Evolutionary conservation across 176 grass and related monocot species (phyloP), one percentile per base, ranked within the genome.

Genomic region (Paspalum notatum): DNA sequence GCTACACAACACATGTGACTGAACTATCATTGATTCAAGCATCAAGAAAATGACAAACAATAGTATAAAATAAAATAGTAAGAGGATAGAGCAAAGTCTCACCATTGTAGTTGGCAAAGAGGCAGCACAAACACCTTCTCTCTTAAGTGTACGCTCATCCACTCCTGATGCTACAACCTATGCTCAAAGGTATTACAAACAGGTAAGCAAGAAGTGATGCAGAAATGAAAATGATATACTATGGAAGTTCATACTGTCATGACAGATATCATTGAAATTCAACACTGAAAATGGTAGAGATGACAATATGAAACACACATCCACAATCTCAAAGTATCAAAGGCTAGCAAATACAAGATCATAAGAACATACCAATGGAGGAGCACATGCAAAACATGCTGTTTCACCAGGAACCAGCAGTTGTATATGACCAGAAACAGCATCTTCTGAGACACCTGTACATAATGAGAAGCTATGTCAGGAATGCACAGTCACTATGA

Each of bases 81-180:
- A 38, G 64, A 65, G 9, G 15, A 62, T 62, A 40, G 40, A 72
- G 32, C 13, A 16, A 77, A 12, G 13, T 1, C 37, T 87, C 50
- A 95, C 96, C 88, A 98, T 98, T 79, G 92, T 98, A 85, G 96
- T 98, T 70, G 96, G 96, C 75, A 98, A 87, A 87, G 96, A 98
- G 62, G 96, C 96, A 47, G 92, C 96, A 77, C 96, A 98, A 81
- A 98, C 96, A 80, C 96, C 96, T 81, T 98, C 96, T 53, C 96
- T 79, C 67, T 98, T 98, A 52, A 98, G 90, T 43, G 96, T 98
- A 22, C 88, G 92, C 58, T 98, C 96, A 54, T 98, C 92, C 59
- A 98, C 88, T 69, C 96, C 92, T 80, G 96, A 98, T 77, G 95
- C 95, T 64, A 98, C 92, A 78, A 98, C 95, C 95, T 98, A 80